Percentiles rank a stretch among this genome's conserved stretches.
Evolutionary conservation across 225 moss, liverwort and hornwort genomes (phyloP).

Genomic region (Bryoerythrophyllum caledonicum): DNA sequence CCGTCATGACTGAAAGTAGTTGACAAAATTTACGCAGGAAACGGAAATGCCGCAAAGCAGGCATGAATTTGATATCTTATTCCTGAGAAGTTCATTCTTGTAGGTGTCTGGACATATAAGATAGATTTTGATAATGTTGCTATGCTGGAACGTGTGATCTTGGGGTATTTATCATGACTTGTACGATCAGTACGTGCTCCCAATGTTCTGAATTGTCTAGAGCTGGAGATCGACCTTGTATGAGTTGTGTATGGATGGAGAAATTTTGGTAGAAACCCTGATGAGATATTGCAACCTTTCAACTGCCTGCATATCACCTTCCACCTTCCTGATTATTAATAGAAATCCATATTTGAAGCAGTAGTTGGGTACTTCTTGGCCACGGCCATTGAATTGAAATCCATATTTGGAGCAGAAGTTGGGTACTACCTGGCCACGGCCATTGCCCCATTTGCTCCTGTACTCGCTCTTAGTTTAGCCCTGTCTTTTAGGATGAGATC

Average conservation of each 20-base stretch:
- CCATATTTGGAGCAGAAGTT: no score
- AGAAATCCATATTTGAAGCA: no score
- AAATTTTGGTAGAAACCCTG: neutral
- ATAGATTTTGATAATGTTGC: neutral
- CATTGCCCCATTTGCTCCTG: no score
- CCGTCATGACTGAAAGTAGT: neutral
- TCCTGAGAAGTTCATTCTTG: slow-evolving; percentile 2
- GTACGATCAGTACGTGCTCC: neutral
- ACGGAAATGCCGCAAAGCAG: slow-evolving; percentile 1
- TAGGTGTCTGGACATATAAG: neutral
- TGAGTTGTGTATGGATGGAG: neutral
- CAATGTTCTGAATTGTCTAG: neutral
- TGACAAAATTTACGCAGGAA: slow-evolving; percentile 5
- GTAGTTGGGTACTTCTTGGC: no score
- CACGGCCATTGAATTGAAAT: no score
- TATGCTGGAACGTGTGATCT: neutral
- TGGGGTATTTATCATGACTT: neutral
- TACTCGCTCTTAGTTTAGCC: no score
- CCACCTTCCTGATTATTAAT: neutral
- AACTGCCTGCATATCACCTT: neutral
- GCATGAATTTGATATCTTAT: neutral
- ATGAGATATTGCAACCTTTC: neutral
- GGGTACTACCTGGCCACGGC: no score
- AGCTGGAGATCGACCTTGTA: neutral
- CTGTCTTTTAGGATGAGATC: no score